Conservation (phyloP, 139 green algal species). For the Nannochloris sp. region DNA sequence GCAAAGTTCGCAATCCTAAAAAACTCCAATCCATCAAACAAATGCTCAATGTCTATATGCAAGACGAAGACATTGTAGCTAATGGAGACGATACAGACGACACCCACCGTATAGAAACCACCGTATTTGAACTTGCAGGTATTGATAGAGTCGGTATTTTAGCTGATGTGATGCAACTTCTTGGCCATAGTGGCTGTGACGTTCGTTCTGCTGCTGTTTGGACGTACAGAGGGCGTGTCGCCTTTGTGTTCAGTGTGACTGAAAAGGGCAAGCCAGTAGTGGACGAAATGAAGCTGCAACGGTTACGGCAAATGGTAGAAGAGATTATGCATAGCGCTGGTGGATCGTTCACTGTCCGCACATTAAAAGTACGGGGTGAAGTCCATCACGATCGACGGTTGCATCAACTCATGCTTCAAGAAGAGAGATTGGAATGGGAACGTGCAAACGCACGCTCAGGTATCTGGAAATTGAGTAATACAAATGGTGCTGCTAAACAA, state of each 20-base stretch:
- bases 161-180: conserved; percentile 69
- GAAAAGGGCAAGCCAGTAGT: conserved; percentile 54
- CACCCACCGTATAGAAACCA: conserved; percentile 32
- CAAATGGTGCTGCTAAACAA: not conserved
- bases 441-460: not conserved
- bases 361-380: conserved; percentile 44
- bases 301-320: conserved; percentile 56
- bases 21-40: conserved; percentile 74
- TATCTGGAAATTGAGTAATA: not conserved
- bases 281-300: conserved; percentile 50
- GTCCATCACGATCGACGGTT: conserved; percentile 85
- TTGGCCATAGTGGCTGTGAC: conserved; percentile 74
- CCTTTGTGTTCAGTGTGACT: conserved; percentile 73
- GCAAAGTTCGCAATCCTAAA: conserved; percentile 61
- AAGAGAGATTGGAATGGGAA: conserved; percentile 34
- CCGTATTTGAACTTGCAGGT: conserved; percentile 85
- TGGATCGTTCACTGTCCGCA: not conserved
- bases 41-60: conserved; percentile 58
- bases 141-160: conserved; percentile 75
- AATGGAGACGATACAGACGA: conserved; percentile 45
- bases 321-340: conserved; percentile 49
- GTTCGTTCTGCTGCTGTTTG: conserved; percentile 77
- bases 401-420: conserved; percentile 82
- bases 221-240: conserved; percentile 69
- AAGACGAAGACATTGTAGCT: conserved; percentile 33